Base-by-base conservation (phyloP, 129 eudicot genomes). In the Pittosporum tobira region DNA sequence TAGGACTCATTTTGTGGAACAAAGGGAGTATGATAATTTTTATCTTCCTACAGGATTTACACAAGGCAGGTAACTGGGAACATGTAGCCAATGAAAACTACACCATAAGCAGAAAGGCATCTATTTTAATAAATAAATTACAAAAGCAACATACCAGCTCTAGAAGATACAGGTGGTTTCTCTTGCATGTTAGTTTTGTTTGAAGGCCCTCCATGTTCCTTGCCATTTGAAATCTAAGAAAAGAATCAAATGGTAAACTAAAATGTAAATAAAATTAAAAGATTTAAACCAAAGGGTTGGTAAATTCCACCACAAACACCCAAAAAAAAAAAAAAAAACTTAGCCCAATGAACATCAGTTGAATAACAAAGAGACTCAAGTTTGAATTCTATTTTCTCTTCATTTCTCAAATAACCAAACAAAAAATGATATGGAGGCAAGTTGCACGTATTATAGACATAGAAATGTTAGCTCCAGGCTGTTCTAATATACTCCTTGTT, bases 141-240 rank as follows among this genome's bases (percentile, higher is more conserved):
- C 14, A 40, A 5, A 22, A 21, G 30, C 46, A 58, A 53, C 52
- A 51, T 24, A 51, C 72, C 50, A 72, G 25, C 60, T 72, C 65
- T 65, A 28, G 55, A 44, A 56, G 44, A 64, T 61, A 65, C 71
- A 47, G 69, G 58, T n/a, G 78, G 46, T 38, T 76, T 73, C 48
- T 68, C 73, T 60, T 47, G 57, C 27, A 15, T 63, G 55, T 65
- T 71, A 10, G 52, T 25, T n/a, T 62, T 64, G 34, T 48, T 52
- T 34, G 63, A 60, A 58, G 65, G 63, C 50, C 57, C 21, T 43
- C 27, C 61, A 10, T 6, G 36, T 10, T 63, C 59, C 8, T 79
- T 69, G 51, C 61, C 74, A 57, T 40, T 70, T 47, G 60, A 46
- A 50, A 21, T 58, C 84, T 74, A 43, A 21, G 49, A 48, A 30